A percentile compares a stretch with the other conserved stretches of the same genome.
phyloP scores from a whole-genome alignment of 768 basidiomycete genomes.

The Suillus luteus region DNA sequence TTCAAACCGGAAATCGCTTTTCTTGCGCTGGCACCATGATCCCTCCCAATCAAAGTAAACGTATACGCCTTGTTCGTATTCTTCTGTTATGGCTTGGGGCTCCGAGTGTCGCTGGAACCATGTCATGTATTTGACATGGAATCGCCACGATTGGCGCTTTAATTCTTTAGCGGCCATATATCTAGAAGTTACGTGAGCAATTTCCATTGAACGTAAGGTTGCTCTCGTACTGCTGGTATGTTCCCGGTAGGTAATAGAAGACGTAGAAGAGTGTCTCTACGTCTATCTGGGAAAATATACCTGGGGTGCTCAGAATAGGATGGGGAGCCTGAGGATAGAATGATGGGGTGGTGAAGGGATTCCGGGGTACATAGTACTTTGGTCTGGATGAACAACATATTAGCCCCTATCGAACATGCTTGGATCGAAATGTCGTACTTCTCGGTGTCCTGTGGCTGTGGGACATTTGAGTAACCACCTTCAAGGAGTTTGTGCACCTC shows the following conservation, averaged over 20 bases:
- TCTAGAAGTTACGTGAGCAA: slow-evolving; percentile 41
- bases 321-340: slow-evolving; percentile 94
- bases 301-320: slow-evolving; percentile 76
- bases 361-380: slow-evolving; percentile 93
- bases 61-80: slow-evolving; percentile 99
- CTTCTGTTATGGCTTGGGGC: slow-evolving; percentile 97
- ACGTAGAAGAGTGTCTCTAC: slow-evolving; percentile 98
- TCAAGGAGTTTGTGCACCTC: slow-evolving; percentile 93
- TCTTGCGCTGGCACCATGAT: slow-evolving; percentile 97
- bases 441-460: slow-evolving; percentile 93
- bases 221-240: slow-evolving; percentile 84
- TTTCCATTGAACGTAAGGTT: slow-evolving; percentile 8
- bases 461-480: slow-evolving; percentile 84
- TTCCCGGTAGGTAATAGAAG: slow-evolving; percentile 97
- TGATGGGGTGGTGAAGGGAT: slow-evolving; percentile 85
- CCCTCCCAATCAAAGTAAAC: slow-evolving; percentile 99
- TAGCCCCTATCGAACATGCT: slow-evolving; percentile 11
- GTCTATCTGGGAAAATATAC: slow-evolving; percentile 87
- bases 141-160: slow-evolving; percentile 97
- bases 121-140: slow-evolving; percentile 98
- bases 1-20: slow-evolving; percentile 96
- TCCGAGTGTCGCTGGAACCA: slow-evolving; percentile 99
- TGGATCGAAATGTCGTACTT: slow-evolving; percentile 61
- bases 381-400: slow-evolving; percentile 56
- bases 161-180: slow-evolving; percentile 96